Evolutionary conservation across 2,329 filamentous ascomycete genomes (phyloP), one percentile per base, ranked within the genome.

Genomic region (Penicillium oxalicum): DNA sequence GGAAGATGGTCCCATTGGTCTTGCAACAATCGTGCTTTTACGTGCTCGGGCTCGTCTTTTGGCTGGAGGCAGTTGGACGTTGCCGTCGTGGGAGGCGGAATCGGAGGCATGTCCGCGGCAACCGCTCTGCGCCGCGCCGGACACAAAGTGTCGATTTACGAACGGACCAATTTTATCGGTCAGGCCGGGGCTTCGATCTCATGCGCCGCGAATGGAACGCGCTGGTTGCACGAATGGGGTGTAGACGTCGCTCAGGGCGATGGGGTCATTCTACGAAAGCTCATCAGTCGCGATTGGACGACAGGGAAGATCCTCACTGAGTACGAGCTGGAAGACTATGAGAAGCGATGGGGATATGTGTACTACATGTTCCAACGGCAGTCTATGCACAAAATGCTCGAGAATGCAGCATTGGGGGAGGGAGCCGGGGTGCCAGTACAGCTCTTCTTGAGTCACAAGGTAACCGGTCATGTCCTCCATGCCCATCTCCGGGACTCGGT

Each of bases 331-430:
- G 75, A 70, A 9, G 82, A 86, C 59, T 87, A 87, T 49, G 77
- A 86, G 64, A 61, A 80, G 67, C 72, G 71, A 47, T 86, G 82
- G 82, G 82, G 82, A 8, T 77, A 80, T 63, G 76, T 79, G 0
- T 84, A 85, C 62, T 81, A 85, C 64, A 84, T 84, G 80, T 86
- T 86, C 56, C 83, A 86, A 58, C 73, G 83, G 0, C 79, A 83
- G 59, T 76, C 85, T 52, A 86, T 86, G 83, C 83, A 86, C 56
- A 61, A 70, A 5, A 85, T 86, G 81, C 64, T 86, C 24, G 82
- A 77, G 69, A 79, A 84, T 18, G 70, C 73, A 43, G 83, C 82
- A 0, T 48, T 80, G 50, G 73, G 75, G 7, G 71, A 75, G 41
- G 81, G 82, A 0, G 68, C 74, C 18, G 82, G 82, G 0, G 64